Conservation (phyloP, 768 basidiomycete genomes). For the Cantharellus anzutake region DNA sequence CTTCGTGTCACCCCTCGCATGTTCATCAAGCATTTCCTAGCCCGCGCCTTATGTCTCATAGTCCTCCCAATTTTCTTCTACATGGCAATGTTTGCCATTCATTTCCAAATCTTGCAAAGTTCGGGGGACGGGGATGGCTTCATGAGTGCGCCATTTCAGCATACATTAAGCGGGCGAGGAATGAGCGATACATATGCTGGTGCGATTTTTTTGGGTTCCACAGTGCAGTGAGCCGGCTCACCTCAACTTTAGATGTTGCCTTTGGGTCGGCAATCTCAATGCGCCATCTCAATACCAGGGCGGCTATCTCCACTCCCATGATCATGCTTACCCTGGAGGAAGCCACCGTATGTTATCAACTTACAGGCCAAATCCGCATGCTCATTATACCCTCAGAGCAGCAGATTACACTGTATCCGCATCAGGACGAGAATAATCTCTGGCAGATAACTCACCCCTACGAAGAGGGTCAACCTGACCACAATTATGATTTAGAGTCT, state of each 20-base stretch:
- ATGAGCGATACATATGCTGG: conserved; percentile 91
- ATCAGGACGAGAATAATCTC: conserved; percentile 89
- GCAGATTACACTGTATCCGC: conserved; percentile 97
- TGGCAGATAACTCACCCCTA: conserved; percentile 73
- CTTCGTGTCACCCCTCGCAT: conserved; percentile 51
- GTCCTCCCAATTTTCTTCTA: conserved; percentile 72
- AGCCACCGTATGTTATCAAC: conserved; percentile 50
- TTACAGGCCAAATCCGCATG: background rate
- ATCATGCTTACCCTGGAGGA: conserved; percentile 75
- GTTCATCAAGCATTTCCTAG: conserved; percentile 72
- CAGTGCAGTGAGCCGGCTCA: background rate
- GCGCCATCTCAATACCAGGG: conserved; percentile 95
- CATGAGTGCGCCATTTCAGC: conserved; percentile 98
- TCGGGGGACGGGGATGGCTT: conserved; percentile 97
- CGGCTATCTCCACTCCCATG: conserved; percentile 94
- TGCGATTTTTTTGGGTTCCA: conserved; percentile 17
- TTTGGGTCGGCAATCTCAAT: conserved; percentile 68
- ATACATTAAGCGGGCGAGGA: conserved; percentile 70
- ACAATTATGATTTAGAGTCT: conserved; percentile 31
- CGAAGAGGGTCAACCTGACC: conserved; percentile 20
- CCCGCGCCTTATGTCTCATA: conserved; percentile 81
- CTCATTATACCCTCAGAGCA: conserved; percentile 41
- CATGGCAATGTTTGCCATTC: conserved; percentile 92
- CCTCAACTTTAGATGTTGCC: conserved; percentile 42
- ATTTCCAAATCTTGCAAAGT: conserved; percentile 74